phyloP scores from a whole-genome alignment of 208 protist species.

The Paratrypanosoma confusum region DNA sequence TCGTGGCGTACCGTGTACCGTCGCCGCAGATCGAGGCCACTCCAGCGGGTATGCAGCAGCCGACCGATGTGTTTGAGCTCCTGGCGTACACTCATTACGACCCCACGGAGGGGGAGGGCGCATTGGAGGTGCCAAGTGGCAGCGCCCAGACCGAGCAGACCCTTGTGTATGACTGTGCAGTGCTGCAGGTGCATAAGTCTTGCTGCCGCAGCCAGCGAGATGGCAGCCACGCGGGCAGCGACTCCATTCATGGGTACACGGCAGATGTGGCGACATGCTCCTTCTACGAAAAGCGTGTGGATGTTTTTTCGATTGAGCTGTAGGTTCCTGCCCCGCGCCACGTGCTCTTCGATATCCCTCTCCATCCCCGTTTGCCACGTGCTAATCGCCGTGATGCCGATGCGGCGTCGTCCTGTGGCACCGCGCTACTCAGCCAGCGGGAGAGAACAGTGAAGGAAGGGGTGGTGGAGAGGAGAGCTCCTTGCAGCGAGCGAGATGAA shows the following conservation, averaged over 20 bases:
- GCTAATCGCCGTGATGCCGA: too few relatives aligned
- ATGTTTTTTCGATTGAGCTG: too few relatives aligned
- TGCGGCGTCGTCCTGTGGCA: too few relatives aligned
- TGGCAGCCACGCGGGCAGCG: background rate
- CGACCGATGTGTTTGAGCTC: slow-evolving; percentile 30
- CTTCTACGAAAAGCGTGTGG: slow-evolving; percentile 68
- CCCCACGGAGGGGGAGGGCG: background rate
- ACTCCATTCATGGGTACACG: background rate
- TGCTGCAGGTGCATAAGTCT: slow-evolving; percentile 7
- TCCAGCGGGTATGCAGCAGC: too few relatives aligned
- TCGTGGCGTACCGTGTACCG: slow-evolving; percentile 43
- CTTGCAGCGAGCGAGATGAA: too few relatives aligned
- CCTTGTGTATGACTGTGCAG: slow-evolving; percentile 68
- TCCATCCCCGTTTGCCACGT: too few relatives aligned
- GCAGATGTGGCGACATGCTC: slow-evolving; percentile 44
- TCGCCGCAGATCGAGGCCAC: slow-evolving; percentile 10
- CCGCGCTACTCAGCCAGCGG: too few relatives aligned
- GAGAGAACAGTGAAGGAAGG: too few relatives aligned
- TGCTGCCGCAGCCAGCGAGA: background rate
- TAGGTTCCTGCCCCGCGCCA: too few relatives aligned
- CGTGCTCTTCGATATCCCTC: too few relatives aligned
- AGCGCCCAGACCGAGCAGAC: slow-evolving; percentile 15
- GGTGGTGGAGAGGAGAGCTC: too few relatives aligned
- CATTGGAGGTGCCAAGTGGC: background rate
- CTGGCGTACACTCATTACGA: slow-evolving; percentile 7